Percentiles rank a stretch among this genome's conserved stretches.
Conservation (phyloP, 2,329 filamentous ascomycete species). For the Aspergillus arachidicola region DNA sequence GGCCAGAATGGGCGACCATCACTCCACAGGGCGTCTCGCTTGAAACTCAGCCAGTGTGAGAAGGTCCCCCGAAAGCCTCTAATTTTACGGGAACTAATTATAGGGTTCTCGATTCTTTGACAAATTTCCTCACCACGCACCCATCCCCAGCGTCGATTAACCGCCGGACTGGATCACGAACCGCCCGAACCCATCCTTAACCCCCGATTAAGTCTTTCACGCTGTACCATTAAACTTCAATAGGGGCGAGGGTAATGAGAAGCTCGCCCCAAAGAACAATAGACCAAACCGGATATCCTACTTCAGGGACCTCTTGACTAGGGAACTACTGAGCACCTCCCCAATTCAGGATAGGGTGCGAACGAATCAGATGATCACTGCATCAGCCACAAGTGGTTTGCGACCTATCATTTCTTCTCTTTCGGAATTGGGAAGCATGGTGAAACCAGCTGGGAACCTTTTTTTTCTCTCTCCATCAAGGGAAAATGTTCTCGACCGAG, state of each 20-base stretch:
- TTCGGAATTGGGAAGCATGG: not conserved
- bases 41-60: slow-evolving; percentile 1
- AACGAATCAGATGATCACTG: not conserved
- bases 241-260: not conserved
- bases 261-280: not conserved
- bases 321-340: not conserved
- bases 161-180: not conserved
- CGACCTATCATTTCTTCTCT: not conserved
- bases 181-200: not conserved
- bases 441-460: not conserved
- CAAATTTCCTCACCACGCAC: not conserved
- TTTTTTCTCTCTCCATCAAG: not conserved
- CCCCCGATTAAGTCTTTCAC: not conserved
- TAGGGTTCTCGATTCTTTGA: not conserved
- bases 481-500: not conserved
- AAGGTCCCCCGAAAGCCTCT: not conserved
- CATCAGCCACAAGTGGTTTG: not conserved
- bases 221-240: not conserved
- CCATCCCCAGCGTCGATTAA: not conserved
- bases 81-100: not conserved
- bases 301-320: not conserved
- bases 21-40: slow-evolving; percentile 2
- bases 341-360: not conserved
- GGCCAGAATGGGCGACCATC: not conserved
- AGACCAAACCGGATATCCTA: not conserved